These are phyloP conservation scores for Penicillium salamii DNA, from an alignment of 495 filamentous ascomycete genomes.

Conservation along the genomic window DNA sequence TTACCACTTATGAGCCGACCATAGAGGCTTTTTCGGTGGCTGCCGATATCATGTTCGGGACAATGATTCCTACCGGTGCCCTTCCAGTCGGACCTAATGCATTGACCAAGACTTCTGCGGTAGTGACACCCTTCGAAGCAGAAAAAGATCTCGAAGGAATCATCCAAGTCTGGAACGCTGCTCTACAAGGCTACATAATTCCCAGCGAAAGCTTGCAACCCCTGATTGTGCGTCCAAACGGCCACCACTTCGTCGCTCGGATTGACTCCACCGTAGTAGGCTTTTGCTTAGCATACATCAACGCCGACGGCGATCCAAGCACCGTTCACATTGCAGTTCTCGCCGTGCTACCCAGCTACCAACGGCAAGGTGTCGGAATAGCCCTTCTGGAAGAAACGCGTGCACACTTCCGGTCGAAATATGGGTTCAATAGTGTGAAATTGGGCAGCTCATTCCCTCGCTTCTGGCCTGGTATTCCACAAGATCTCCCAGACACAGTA, in stretches of 20 bases:
- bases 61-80: conserved; percentile 24
- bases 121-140: conserved; percentile 18
- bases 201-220: conserved; percentile 23
- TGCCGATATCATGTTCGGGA: conserved; percentile 41
- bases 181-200: conserved; percentile 42
- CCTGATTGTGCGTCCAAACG: conserved; percentile 26
- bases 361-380: conserved; percentile 43
- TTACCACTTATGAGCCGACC: conserved; percentile 49
- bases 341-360: conserved; percentile 38
- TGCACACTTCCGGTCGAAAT: conserved; percentile 26
- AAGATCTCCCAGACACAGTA: conserved; percentile 31
- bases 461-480: conserved; percentile 48
- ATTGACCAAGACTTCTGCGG: conserved; percentile 13
- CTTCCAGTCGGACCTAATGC: conserved; percentile 33
- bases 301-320: conserved; percentile 18
- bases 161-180: conserved; percentile 33
- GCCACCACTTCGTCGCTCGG: conserved; percentile 38
- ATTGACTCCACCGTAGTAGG: conserved; percentile 31
- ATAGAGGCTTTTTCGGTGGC: conserved; percentile 44
- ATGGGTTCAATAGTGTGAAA: conserved; percentile 22
- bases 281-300: conserved; percentile 42
- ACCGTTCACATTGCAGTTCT: conserved; percentile 38
- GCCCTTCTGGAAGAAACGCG: conserved; percentile 35
- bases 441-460: conserved; percentile 47
- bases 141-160: conserved; percentile 31